Evolutionary conservation across 2,329 filamentous ascomycete genomes (phyloP).

Genomic region (Parastagonospora avenae): DNA sequence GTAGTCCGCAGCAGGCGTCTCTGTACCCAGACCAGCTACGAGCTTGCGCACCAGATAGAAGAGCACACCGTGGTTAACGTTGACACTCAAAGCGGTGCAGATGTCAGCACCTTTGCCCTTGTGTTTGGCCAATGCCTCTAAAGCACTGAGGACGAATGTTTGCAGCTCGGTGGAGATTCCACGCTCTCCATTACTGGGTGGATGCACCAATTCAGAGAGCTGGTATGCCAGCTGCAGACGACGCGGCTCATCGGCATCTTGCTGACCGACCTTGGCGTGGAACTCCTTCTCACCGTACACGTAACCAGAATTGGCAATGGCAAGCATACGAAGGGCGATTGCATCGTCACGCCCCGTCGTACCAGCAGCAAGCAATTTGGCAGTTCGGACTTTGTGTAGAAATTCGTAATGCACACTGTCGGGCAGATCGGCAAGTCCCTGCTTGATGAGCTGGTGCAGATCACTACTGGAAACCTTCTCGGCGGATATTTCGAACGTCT

Average conservation of each 20-base stretch:
- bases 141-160: slow-evolving; percentile 76
- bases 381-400: slow-evolving; percentile 79
- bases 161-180: slow-evolving; percentile 78
- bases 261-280: slow-evolving; percentile 80
- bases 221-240: slow-evolving; percentile 90
- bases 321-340: slow-evolving; percentile 79
- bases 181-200: slow-evolving; percentile 70
- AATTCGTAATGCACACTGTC: slow-evolving; percentile 79
- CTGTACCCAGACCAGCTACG: slow-evolving; percentile 73
- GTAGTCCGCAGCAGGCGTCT: slow-evolving; percentile 60
- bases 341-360: slow-evolving; percentile 72
- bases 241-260: slow-evolving; percentile 87
- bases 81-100: slow-evolving; percentile 87
- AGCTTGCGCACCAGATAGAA: slow-evolving; percentile 92
- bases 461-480: slow-evolving; percentile 51
- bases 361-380: slow-evolving; percentile 76
- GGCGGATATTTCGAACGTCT: slow-evolving; percentile 65
- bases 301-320: slow-evolving; percentile 89
- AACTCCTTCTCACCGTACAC: slow-evolving; percentile 85
- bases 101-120: slow-evolving; percentile 80
- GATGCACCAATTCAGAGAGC: slow-evolving; percentile 87
- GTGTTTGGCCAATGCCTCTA: slow-evolving; percentile 85
- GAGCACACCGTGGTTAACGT: slow-evolving; percentile 93
- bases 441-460: slow-evolving; percentile 49
- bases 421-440: slow-evolving; percentile 65